Base-by-base conservation (phyloP, 768 basidiomycete species). In the Fibroporia radiculosa region DNA sequence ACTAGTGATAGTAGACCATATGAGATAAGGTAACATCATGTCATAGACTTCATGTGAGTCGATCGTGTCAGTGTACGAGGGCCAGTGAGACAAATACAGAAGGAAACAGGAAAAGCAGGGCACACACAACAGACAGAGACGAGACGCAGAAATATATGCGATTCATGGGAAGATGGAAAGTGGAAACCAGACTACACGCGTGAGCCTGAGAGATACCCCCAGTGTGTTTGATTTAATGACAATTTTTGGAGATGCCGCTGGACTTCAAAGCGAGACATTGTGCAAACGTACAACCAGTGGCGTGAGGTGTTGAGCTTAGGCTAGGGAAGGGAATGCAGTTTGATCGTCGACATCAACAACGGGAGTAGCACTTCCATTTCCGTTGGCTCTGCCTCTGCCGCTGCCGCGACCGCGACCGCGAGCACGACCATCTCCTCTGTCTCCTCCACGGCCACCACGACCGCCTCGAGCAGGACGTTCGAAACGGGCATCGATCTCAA, bases 401-500 rank as follows among this genome's bases (percentile, higher is more conserved):
- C 62, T 57, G 44, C 67, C 58, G 27, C 59, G 50, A 50, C 70
- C 65, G 44, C 71, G 65, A 48, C 66, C 69, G 44, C 70, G 64
- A 36, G 74, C 64, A 25, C 71, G 59, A 13, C 64, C 56, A 35
- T 71, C 70, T 37, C 73, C 72, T 49, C 80, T 70, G 43, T 70
- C 70, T 18, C 66, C 64, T 11, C 68, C 67, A 42, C 67, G 60
- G 18, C 74, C 71, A 23, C 82, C 71, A 48, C 75, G 74, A 22
- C 77, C 76, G 48, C 78, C 77, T 51, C 85, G 78, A n/a, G 71
- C 62, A 43, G 90, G 90, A 53, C 84, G 82, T 34, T 91, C 84
- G 62, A 92, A 93, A 57, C 77, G 86, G 44, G 81, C 87, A 13
- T 96, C 91, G 62, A 97, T 89, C 60, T 95, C 92, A 59, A 98